Evolutionary conservation across 441 rosid genomes (phyloP).

Genomic region (Erysimum cheiri): DNA sequence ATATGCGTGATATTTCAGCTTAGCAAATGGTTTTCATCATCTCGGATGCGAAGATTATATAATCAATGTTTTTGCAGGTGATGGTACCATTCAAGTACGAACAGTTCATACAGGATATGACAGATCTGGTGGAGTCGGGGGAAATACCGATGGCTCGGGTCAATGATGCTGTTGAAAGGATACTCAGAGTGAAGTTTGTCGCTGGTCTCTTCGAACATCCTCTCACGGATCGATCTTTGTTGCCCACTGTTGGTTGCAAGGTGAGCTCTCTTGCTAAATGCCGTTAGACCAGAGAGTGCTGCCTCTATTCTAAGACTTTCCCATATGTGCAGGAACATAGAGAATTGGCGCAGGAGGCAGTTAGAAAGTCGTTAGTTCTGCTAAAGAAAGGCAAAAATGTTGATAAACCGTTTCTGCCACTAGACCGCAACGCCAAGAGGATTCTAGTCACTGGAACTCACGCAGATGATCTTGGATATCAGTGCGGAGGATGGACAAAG

Average conservation of each 20-base stretch:
- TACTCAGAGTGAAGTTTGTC: constrained; percentile 85
- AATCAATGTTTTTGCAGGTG: constrained; percentile 55
- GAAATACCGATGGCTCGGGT: constrained; percentile 73
- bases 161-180: constrained; percentile 86
- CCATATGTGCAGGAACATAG: constrained; percentile 66
- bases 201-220: constrained; percentile 86
- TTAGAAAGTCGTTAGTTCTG: constrained; percentile 85
- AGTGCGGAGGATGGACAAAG: constrained; percentile 95
- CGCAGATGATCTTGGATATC: constrained; percentile 88
- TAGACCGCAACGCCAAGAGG: constrained; percentile 64
- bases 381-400: constrained; percentile 77
- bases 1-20: not conserved
- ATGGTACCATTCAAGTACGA: constrained; percentile 70
- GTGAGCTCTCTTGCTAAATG: constrained; percentile 44
- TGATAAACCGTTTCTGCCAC: constrained; percentile 67
- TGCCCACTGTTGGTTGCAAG: constrained; percentile 78
- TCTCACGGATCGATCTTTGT: constrained; percentile 71
- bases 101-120: constrained; percentile 60
- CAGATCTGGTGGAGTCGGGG: constrained; percentile 65
- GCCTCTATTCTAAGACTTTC: not conserved
- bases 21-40: constrained; percentile 16
- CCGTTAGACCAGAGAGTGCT: not conserved
- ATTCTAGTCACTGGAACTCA: constrained; percentile 84
- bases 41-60: not conserved
- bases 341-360: constrained; percentile 84